Base-by-base conservation (phyloP, 768 basidiomycete genomes). In the Mrakia gelida region DNA sequence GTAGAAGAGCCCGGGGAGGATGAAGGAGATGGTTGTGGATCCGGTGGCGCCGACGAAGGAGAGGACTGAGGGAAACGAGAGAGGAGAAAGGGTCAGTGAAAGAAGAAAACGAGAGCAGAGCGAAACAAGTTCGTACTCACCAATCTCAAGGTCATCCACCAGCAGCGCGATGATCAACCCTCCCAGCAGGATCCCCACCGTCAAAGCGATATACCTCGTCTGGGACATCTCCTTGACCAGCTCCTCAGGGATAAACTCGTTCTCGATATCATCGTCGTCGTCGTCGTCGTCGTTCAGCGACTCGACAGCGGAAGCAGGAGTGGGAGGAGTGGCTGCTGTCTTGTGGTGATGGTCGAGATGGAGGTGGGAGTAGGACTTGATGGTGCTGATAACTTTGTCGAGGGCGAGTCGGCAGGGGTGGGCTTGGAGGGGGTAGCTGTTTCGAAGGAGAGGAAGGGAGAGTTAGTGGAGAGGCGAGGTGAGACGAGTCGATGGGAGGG, bases 21-120 rank as follows among this genome's bases (percentile, higher is more conserved):
- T 97, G 85, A 98, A 98, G 1, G 93, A 95, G 78, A 98, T 94
- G 28, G 95, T 96, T 34, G 95, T 97, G 21, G 94, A 96, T 18
- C 97, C 97, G 0, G 95, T 98, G 32, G 94, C 91, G 1, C 97
- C 97, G 54, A 99, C 96, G 83, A 99, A 97, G 6, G 94, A 93
- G 49, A 98, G 87, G 21, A 98, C 96, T 93, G 56, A 28, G 34
- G 73, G 4, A 8, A 8, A 38, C 38, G 38, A 23, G 6, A 18
- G 9, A 52, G 16, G 23, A 15, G 49, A 13, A 28, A n/a, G 30
- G 21, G 43, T 62, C 73, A 62, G 52, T 21, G 32, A 32, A 4
- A 10, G 21, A 16, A n/a, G 16, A 54, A 15, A 65, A 23, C 23
- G 11, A 18, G 52, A 5, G 41, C 41, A 21, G 9, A 21, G 7